Evolutionary conservation across 177 flowering plant genomes (phyloP).

Genomic region (Tripterygium wilfordii): DNA sequence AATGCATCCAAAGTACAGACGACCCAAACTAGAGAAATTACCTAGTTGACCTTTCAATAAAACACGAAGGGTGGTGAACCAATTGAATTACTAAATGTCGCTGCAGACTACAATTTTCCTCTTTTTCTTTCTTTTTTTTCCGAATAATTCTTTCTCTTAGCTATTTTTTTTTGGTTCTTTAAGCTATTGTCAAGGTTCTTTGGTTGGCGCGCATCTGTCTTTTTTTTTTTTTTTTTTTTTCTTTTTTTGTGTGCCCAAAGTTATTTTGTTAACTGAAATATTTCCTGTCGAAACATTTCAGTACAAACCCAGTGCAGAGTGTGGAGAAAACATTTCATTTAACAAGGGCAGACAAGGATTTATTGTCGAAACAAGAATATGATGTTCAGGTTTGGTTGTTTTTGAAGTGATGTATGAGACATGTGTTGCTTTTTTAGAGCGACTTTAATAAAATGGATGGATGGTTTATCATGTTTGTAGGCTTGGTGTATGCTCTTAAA

Average conservation of each 20-base stretch:
- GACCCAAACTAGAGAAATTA: no score
- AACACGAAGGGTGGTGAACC: no score
- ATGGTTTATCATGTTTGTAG: slow-evolving; percentile 19
- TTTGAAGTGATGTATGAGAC: not conserved
- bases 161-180: not conserved
- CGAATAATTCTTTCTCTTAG: not conserved
- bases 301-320: slow-evolving; percentile 57
- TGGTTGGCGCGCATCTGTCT: not conserved
- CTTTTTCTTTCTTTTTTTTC: no score
- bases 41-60: no score
- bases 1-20: no score
- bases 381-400: slow-evolving; percentile 68
- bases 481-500: slow-evolving; percentile 92
- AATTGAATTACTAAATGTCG: no score
- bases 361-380: slow-evolving; percentile 48
- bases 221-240: not conserved
- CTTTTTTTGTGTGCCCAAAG: not conserved
- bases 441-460: not conserved
- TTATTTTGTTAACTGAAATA: not conserved
- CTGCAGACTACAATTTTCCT: no score
- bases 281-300: slow-evolving; percentile 20
- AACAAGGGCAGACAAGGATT: slow-evolving; percentile 52
- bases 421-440: not conserved
- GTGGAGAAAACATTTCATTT: slow-evolving; percentile 67
- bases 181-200: no score